A percentile compares a stretch with the other conserved stretches of the same genome.
Evolutionary conservation across 2,329 filamentous ascomycete species (phyloP).

Genomic region (Myotisia sp.): DNA sequence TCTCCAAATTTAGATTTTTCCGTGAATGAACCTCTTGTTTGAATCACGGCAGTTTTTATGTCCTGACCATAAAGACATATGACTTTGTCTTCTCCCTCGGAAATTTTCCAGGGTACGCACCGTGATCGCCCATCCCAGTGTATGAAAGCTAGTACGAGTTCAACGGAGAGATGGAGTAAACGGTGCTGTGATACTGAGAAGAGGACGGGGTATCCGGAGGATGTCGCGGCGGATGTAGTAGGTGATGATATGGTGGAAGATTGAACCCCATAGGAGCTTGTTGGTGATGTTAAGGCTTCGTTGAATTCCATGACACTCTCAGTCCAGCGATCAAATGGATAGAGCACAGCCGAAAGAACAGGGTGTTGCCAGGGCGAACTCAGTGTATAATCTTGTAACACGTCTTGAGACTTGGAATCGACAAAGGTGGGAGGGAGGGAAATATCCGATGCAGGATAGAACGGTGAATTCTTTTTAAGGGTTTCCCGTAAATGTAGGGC

Average conservation of each 20-base stretch:
- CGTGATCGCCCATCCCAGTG: slow-evolving; percentile 11
- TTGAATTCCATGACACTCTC: too few relatives aligned
- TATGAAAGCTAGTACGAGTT: slow-evolving; percentile 9
- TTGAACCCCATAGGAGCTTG: too few relatives aligned
- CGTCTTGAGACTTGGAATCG: slow-evolving; percentile 2
- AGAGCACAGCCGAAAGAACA: slow-evolving; percentile 9
- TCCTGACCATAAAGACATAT: slow-evolving; percentile 5
- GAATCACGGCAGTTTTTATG: background rate
- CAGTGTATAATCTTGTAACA: slow-evolving; percentile 13
- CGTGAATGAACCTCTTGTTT: background rate
- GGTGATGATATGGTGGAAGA: too few relatives aligned
- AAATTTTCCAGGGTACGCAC: slow-evolving; percentile 10
- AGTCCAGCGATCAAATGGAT: slow-evolving; percentile 12
- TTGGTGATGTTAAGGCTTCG: too few relatives aligned
- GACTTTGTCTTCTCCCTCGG: slow-evolving; percentile 10
- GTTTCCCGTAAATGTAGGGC: slow-evolving; percentile 9
- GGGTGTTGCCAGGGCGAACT: slow-evolving; percentile 11
- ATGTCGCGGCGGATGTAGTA: background rate
- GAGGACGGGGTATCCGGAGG: slow-evolving; percentile 10
- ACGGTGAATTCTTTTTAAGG: slow-evolving; percentile 9
- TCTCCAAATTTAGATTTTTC: slow-evolving; percentile 2
- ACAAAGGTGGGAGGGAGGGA: slow-evolving; percentile 10
- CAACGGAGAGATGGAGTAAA: slow-evolving; percentile 4
- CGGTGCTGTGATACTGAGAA: slow-evolving; percentile 10
- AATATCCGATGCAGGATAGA: slow-evolving; percentile 7